Base-by-base conservation (phyloP, 805 yeast genomes). In the Metschnikowia continentalis region DNA sequence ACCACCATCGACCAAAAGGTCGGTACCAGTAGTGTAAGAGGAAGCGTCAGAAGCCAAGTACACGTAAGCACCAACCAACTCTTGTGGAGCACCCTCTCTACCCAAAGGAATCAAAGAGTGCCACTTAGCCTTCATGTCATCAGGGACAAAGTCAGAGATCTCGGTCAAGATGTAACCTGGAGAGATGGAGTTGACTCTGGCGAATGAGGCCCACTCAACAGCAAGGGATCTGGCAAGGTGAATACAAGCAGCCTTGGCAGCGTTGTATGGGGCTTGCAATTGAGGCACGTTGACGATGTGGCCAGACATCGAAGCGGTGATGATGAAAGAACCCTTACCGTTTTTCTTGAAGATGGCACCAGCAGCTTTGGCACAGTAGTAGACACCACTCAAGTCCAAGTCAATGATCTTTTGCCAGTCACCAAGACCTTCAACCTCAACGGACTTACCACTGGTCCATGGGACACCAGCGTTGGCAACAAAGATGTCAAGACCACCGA, bases 401-500 rank as follows among this genome's bases (percentile, higher is more conserved):
- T 72, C 71, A 35, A 73, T 60, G 50, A 74, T 58, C 55, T 66
- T 66, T 26, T 69, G 55, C 73, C 72, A 74, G 35, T 57, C 51
- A 20, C 65, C 71, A 42, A 61, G 62, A 17, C 71, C 72, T 39
- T 70, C 67, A 35, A 64, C 74, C 32, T 72, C 72, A 46, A 71
- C 55, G 52, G 65, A 62, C 43, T 47, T 35, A 22, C 62, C 62
- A 20, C 79, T 74, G 20, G 81, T 77, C 95, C 95, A 89, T 14
- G 90, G 83, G 44, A 88, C 82, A 48, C 96, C 96, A n/a, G 96
- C 96, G 66, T 90, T 90, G 61, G 95, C 95, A 38, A 90, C 95
- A 61, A 88, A 85, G 37, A 88, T 72, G 67, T 90, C 96, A 57
- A 90, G 81, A 51, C 80, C 80, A 48, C 92, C 94, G 65, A 90